Base-by-base conservation (phyloP, 2,329 filamentous ascomycete genomes). In the Dactylonectria macrodidyma region DNA sequence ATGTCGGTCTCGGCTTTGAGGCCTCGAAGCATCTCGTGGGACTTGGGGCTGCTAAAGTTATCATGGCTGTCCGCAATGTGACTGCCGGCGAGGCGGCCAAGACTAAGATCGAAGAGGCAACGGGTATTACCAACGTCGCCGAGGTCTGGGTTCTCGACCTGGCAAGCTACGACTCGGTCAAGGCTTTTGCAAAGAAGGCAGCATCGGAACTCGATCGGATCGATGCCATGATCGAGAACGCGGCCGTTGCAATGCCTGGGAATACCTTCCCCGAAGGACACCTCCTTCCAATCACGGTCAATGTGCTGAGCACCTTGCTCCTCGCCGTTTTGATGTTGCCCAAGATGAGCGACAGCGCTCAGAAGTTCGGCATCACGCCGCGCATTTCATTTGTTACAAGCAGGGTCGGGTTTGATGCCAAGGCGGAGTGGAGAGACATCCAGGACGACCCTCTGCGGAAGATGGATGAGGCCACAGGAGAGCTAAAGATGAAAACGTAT, bases 241-340 rank as follows among this genome's bases (percentile, higher is more conserved):
- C 84, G 1, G 75, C 68, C 10, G 54, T 77, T 6, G 52, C 69
- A 2, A 62, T 68, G 9, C 11, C 54, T 7, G 38, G 58, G 3
- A 74, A 66, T 26, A 55, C 66, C 2, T 60, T 76, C 48, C 73
- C 75, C n/a, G 83, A 84, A 60, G 84, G 83, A 3, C 78, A 81
- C 66, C 84, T 86, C 73, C 69, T 70, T 11, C 81, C 78, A n/a
- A 71, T 86, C 38, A 83, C 81, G 3, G 80, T 87, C 62, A 87
- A 88, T 68, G 81, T 87, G 19, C 74, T 87, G 16, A 79, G 80
- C 16, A 86, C 83, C 0, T 81, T 84, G 44, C 75, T 87, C 44
- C 77, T 87, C 55, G 81, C 80, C 0, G 50, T 86, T 3, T 68
- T 82, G 41, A 66, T 86, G 54, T 72, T 88, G 19, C 85, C 85